A percentile compares a stretch with the other conserved stretches of the same genome.
Conservation (phyloP, 495 filamentous ascomycete genomes). For the Aspergillus egyptiacus region DNA sequence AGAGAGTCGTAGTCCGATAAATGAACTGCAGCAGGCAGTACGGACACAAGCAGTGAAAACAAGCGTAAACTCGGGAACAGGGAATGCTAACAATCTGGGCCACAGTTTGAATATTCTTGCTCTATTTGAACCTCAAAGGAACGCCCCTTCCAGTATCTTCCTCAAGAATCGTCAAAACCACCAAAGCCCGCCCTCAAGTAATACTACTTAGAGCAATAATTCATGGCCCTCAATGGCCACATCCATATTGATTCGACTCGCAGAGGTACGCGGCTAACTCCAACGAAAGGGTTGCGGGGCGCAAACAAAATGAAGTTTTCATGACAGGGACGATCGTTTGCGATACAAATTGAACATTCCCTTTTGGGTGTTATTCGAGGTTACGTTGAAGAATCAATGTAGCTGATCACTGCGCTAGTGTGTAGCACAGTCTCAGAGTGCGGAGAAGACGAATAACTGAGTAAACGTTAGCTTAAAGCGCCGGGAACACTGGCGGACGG, state of each 20-base stretch:
- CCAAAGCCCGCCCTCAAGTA: conserved; percentile 6
- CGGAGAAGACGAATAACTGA: conserved; percentile 96
- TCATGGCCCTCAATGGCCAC: conserved; percentile 8
- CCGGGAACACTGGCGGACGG: background rate
- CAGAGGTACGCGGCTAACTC: conserved; percentile 12
- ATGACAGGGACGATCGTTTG: conserved; percentile 22
- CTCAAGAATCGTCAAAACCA: conserved; percentile 17
- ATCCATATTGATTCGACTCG: conserved; percentile 6
- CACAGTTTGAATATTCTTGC: conserved; percentile 12
- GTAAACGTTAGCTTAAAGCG: conserved; percentile 19
- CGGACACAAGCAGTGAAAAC: conserved; percentile 6
- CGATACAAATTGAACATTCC: conserved; percentile 15
- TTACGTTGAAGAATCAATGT: conserved; percentile 14
- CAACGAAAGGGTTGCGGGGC: conserved; percentile 7
- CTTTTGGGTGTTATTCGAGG: background rate
- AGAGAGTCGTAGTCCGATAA: conserved; percentile 2
- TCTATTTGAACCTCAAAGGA: conserved; percentile 21
- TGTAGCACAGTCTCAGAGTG: conserved; percentile 56
- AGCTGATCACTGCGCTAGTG: conserved; percentile 26
- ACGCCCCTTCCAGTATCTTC: conserved; percentile 3
- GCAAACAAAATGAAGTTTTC: conserved; percentile 2
- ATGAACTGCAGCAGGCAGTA: conserved; percentile 7
- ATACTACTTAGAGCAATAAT: conserved; percentile 5
- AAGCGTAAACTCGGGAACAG: conserved; percentile 11
- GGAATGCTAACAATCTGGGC: conserved; percentile 13